phyloP scores from a whole-genome alignment of 768 basidiomycete species.

The Boletus rex-veris region DNA sequence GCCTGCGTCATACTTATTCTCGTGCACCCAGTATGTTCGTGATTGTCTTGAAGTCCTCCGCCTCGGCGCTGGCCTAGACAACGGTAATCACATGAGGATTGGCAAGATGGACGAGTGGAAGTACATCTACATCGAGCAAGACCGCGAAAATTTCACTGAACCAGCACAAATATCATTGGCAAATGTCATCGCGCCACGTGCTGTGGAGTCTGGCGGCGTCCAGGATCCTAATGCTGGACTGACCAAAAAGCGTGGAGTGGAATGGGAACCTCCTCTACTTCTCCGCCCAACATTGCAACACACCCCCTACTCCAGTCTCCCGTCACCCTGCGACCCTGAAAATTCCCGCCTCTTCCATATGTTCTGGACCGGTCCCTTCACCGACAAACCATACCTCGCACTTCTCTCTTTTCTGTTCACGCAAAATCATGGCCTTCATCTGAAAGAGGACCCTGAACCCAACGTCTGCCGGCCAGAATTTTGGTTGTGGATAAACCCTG shows the following conservation, averaged over 20 bases:
- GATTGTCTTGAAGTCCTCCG: conserved; percentile 95
- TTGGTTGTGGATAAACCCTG: conserved; percentile 99
- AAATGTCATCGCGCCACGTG: conserved; percentile 31
- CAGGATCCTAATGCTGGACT: conserved; percentile 54
- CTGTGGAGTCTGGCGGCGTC: conserved; percentile 26
- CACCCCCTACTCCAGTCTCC: conserved; percentile 52
- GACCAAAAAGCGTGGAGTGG: conserved; percentile 53
- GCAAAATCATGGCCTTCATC: conserved; percentile 85
- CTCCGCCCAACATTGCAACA: conserved; percentile 52
- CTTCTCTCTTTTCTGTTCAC: conserved; percentile 94
- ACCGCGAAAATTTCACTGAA: conserved; percentile 38
- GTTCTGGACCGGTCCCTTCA: conserved; percentile 99
- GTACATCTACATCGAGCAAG: conserved; percentile 79
- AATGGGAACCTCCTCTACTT: conserved; percentile 54
- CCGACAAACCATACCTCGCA: conserved; percentile 97
- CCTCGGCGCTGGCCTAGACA: conserved; percentile 86
- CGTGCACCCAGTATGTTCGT: conserved; percentile 73
- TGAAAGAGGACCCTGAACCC: conserved; percentile 42
- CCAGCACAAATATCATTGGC: conserved; percentile 30
- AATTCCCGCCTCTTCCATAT: conserved; percentile 93
- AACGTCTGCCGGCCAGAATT: conserved; percentile 81
- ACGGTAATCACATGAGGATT: conserved; percentile 68
- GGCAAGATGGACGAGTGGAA: conserved; percentile 81
- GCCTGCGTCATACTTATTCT: conserved; percentile 9
- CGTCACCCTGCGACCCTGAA: conserved; percentile 74